A percentile compares a stretch with the other conserved stretches of the same genome.
Evolutionary conservation across 495 filamentous ascomycete species (phyloP).

Genomic region (Barbatosphaeria neglecta): DNA sequence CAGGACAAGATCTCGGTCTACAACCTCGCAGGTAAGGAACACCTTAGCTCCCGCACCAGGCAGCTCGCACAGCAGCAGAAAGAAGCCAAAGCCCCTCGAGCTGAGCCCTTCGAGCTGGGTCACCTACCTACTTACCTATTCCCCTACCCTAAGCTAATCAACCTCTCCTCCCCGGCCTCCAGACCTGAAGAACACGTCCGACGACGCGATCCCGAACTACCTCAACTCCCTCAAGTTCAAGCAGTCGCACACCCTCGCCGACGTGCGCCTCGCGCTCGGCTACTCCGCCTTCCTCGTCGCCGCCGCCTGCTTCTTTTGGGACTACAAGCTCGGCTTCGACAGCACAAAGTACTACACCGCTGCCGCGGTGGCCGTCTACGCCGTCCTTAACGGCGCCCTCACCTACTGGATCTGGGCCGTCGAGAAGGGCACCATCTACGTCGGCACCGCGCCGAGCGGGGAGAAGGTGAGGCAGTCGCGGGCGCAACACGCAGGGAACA

Average conservation of each 20-base stretch:
- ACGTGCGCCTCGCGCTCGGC: constrained; percentile 72
- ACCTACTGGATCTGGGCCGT: constrained; percentile 80
- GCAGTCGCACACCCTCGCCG: constrained; percentile 67
- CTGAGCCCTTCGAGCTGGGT: too few species aligned
- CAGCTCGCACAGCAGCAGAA: too few species aligned
- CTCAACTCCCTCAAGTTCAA: constrained; percentile 71
- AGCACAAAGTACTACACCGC: constrained; percentile 63
- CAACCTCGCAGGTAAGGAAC: constrained; percentile 48
- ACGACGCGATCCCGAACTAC: constrained; percentile 90
- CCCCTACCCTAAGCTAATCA: not conserved
- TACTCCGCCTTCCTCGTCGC: constrained; percentile 73
- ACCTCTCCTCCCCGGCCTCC: constrained; percentile 6
- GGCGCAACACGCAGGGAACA: too few species aligned
- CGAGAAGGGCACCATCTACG: constrained; percentile 72
- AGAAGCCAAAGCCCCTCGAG: too few species aligned
- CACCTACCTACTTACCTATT: not conserved
- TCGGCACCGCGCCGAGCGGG: constrained; percentile 41
- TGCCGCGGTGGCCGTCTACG: constrained; percentile 66
- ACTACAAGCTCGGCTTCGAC: constrained; percentile 86
- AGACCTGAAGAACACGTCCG: constrained; percentile 95
- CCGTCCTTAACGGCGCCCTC: constrained; percentile 63
- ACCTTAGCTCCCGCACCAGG: too few species aligned
- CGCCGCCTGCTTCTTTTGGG: constrained; percentile 73
- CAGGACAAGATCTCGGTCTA: constrained; percentile 55
- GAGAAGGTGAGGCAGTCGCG: constrained; percentile 22